phyloP scores from a whole-genome alignment of 2,329 filamentous ascomycete species.

The Alternaria gaisen region DNA sequence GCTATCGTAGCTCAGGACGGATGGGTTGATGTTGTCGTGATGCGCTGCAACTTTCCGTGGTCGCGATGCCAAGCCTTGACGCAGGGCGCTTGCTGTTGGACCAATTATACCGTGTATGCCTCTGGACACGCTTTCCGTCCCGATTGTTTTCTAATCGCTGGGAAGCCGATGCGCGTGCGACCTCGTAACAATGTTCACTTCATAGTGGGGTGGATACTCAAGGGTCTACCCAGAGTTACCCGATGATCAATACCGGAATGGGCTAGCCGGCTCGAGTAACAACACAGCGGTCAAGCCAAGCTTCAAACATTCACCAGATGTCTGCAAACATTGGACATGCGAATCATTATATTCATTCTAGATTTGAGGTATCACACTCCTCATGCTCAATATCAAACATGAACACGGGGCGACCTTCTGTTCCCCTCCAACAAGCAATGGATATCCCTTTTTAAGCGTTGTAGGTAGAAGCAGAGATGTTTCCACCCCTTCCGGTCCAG shows the following conservation, averaged over 20 bases:
- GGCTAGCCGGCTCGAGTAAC: conserved; percentile 12
- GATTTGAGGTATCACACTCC: conserved; percentile 29
- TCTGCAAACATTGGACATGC: conserved; percentile 7
- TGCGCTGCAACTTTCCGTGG: conserved; percentile 23
- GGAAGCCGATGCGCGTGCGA: background rate
- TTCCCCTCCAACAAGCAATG: conserved; percentile 26
- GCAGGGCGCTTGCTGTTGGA: conserved; percentile 23
- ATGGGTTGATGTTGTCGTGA: conserved; percentile 26
- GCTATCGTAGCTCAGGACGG: conserved; percentile 23
- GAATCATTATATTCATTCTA: conserved; percentile 37
- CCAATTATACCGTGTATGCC: conserved; percentile 13
- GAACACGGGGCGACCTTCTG: conserved; percentile 18
- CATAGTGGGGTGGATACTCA: conserved; percentile 12
- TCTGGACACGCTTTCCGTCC: background rate
- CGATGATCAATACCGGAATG: conserved; percentile 7
- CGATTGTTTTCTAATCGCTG: background rate
- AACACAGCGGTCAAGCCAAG: conserved; percentile 9
- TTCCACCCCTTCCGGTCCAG: conserved; percentile 98
- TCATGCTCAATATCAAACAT: conserved; percentile 19
- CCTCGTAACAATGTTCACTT: conserved; percentile 4
- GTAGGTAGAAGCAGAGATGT: conserved; percentile 81
- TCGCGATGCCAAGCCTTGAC: conserved; percentile 25
- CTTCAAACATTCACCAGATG: background rate
- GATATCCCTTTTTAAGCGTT: conserved; percentile 15
- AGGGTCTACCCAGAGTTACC: conserved; percentile 7